Evolutionary conservation across 2,329 filamentous ascomycete species (phyloP).

Genomic region (Hymenoscyphus repandus): DNA sequence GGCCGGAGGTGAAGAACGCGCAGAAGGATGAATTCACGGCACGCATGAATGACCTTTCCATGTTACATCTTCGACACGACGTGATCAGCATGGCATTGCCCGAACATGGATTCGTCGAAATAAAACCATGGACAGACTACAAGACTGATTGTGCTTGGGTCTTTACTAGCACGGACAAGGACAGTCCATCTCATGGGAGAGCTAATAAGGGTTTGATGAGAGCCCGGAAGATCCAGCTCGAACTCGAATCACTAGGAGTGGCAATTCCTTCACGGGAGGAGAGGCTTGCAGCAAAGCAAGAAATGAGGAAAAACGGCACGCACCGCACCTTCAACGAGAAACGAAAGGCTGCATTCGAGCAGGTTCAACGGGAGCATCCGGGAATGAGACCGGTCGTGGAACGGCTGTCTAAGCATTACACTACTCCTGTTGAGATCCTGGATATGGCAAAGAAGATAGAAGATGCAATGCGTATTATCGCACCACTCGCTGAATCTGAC

Average conservation of each 20-base stretch:
- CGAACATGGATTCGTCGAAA: no score
- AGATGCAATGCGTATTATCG: no score
- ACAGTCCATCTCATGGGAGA: not conserved
- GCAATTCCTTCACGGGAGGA: not conserved
- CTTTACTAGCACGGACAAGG: not conserved
- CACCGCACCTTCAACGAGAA: not conserved
- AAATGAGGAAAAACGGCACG: not conserved
- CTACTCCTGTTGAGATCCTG: not conserved
- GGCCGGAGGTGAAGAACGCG: no score
- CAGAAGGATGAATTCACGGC: no score
- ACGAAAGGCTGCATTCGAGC: not conserved
- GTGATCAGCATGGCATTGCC: no score
- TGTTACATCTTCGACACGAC: no score
- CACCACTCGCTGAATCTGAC: no score
- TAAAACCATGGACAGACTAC: no score
- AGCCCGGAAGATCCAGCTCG: not conserved
- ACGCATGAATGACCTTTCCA: no score
- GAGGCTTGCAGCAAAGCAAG: not conserved
- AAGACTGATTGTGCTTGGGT: not conserved
- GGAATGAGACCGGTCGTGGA: not conserved
- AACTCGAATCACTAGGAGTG: not conserved
- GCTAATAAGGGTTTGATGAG: not conserved
- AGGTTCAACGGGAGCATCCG: not conserved
- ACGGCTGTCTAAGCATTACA: not conserved
- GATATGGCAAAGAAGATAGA: no score